Evolutionary conservation across 208 protist species (phyloP).

Genomic region (Naegleria fowleri): DNA sequence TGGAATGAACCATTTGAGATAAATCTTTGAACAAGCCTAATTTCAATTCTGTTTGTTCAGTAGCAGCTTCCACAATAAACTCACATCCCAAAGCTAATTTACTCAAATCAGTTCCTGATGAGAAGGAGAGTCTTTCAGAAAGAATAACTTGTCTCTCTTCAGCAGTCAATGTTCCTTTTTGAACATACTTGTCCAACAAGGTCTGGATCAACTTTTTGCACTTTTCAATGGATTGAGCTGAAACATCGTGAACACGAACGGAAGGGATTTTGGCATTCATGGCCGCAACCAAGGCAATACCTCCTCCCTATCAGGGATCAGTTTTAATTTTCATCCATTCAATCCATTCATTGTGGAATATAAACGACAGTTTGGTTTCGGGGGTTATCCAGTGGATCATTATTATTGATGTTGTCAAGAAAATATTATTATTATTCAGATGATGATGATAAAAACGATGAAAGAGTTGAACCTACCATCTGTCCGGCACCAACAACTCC

Average conservation of each 20-base stretch:
- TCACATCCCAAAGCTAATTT: slow-evolving; percentile 39
- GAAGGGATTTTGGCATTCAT: slow-evolving; percentile 35
- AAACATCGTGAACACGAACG: neutral
- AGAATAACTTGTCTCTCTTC: slow-evolving; percentile 31
- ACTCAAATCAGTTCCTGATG: slow-evolving; percentile 37
- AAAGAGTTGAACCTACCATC: too few relatives aligned
- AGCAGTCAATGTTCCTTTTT: slow-evolving; percentile 44
- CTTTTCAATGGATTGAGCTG: neutral
- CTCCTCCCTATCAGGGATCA: too few relatives aligned
- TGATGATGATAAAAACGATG: too few relatives aligned
- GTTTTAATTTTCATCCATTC: too few relatives aligned
- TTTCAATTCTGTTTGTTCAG: slow-evolving; percentile 44
- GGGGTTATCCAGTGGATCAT: too few relatives aligned
- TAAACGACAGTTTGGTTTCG: too few relatives aligned
- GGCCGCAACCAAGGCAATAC: slow-evolving; percentile 48
- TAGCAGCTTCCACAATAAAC: slow-evolving; percentile 58
- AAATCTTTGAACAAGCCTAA: slow-evolving; percentile 36
- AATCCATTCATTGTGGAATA: too few relatives aligned
- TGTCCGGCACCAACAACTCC: slow-evolving; percentile 55
- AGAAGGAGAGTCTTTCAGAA: slow-evolving; percentile 31
- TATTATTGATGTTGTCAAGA: too few relatives aligned
- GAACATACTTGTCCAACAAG: slow-evolving; percentile 38
- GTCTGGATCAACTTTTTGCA: neutral
- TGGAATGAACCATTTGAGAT: slow-evolving; percentile 23
- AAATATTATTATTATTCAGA: too few relatives aligned